Evolutionary conservation across 176 grass and related monocot genomes (phyloP), one percentile per base, ranked within the genome.

Genomic region (Triticum urartu): DNA sequence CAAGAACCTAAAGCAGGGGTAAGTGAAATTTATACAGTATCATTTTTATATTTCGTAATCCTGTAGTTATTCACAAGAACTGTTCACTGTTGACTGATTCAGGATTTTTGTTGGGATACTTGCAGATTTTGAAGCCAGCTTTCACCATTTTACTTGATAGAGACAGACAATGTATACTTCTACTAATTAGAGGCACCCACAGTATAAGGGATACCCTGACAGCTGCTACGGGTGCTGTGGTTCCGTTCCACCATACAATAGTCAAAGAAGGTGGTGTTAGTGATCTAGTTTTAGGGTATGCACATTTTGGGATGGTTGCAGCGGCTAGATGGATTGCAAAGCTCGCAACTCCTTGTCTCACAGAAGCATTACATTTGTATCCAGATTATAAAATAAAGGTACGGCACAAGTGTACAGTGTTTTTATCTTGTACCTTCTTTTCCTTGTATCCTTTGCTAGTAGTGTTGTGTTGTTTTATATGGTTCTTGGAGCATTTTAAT

Each of bases 1-100:
- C 97, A 98, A 88, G 94, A 98, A 87, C 97, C 97, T 89, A 98
- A 98, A 94, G 97, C 97, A 89, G 97, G 97, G 84, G 97, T 98
- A 84, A 94, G 90, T 94, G 63, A 84, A 86, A 76, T 69, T 20
- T 59, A 42, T 14, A 38, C 63, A 40, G 13, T 54, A 58, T 83
- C 43, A 22, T 54, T 83, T 48, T 48, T 48, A 77, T 60, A 69
- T 38, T 77, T 70, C 62, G 1, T 43, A 63, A 64, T 70, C 12
- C 1, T 54, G 3, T 25, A 43, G 13, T 66, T 39, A 68, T 52
- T 54, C 9, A 3, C 7, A 62, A 81, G 15, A 68, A 84, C 0
- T 5, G 3, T 79, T 13, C 24, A 76, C 68, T 74, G 76, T 83
- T 20, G 13, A 85, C 64, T 90, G 62, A 80, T 90, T 60, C 54